phyloP scores from a whole-genome alignment of 169 alveolate genomes.

The Plasmodium vivax region DNA sequence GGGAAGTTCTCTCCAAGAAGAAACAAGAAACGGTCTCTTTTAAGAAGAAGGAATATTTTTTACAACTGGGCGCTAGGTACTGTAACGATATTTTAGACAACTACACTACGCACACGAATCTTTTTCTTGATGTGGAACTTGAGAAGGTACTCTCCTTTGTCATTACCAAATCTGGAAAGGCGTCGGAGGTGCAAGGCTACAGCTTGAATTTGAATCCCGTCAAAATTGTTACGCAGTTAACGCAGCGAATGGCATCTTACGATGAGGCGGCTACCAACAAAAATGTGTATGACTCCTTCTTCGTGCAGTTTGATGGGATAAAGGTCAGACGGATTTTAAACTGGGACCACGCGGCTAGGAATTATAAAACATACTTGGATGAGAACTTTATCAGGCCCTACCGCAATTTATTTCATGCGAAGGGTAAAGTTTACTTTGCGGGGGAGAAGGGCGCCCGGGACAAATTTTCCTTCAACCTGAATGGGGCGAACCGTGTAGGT shows the following conservation, averaged over 20 bases:
- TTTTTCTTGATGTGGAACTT: constrained; percentile 52
- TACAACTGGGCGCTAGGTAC: constrained; percentile 71
- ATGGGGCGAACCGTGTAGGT: neutral
- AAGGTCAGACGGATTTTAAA: constrained; percentile 38
- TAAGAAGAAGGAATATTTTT: constrained; percentile 59
- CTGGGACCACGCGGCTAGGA: constrained; percentile 58
- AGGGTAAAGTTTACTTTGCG: neutral
- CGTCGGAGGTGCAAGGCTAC: constrained; percentile 67
- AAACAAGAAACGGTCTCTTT: constrained; percentile 24
- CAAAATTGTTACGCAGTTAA: constrained; percentile 21
- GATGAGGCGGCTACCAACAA: neutral
- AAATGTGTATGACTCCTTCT: constrained; percentile 58
- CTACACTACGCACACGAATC: constrained; percentile 46
- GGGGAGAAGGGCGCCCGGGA: neutral
- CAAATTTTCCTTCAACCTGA: constrained; percentile 25
- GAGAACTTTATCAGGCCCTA: constrained; percentile 49
- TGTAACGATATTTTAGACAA: constrained; percentile 61
- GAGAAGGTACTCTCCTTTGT: constrained; percentile 58
- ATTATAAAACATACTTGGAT: constrained; percentile 39
- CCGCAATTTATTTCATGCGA: constrained; percentile 8
- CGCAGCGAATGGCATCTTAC: constrained; percentile 32
- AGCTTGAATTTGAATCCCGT: constrained; percentile 44
- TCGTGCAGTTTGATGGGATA: constrained; percentile 61
- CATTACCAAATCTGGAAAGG: constrained; percentile 71
- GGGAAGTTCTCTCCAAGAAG: constrained; percentile 36